Evolutionary conservation across 345 rosid genomes (phyloP).

Genomic region (Microcos paniculata): DNA sequence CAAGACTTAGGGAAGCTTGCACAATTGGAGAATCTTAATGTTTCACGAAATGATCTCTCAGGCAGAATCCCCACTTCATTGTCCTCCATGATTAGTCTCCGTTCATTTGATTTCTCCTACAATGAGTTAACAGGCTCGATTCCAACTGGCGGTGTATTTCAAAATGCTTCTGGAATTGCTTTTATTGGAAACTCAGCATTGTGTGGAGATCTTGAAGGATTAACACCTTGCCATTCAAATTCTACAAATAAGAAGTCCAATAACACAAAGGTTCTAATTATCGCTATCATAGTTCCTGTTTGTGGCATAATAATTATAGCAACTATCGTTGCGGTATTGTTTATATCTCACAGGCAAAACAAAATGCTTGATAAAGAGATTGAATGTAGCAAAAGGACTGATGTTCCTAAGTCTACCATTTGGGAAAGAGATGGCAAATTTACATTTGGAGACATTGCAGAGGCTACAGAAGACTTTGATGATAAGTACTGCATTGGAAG

Average conservation of each 20-base stretch:
- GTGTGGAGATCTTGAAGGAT: slow-evolving; percentile 46
- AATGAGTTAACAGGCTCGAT: slow-evolving; percentile 45
- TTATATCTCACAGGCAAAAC: neutral
- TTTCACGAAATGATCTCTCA: slow-evolving; percentile 53
- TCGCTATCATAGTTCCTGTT: slow-evolving; percentile 37
- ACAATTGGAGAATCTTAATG: slow-evolving; percentile 42
- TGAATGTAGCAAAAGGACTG: neutral
- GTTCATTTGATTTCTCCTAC: slow-evolving; percentile 47
- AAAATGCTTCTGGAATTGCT: slow-evolving; percentile 31
- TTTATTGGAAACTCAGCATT: slow-evolving; percentile 49
- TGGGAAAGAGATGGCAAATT: slow-evolving; percentile 51
- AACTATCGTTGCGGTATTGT: slow-evolving; percentile 2
- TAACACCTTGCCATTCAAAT: slow-evolving; percentile 34
- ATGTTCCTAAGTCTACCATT: slow-evolving; percentile 30
- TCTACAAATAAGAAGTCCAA: neutral
- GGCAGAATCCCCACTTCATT: slow-evolving; percentile 46
- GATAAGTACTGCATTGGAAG: slow-evolving; percentile 57
- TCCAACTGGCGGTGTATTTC: slow-evolving; percentile 40
- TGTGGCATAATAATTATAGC: slow-evolving; percentile 20
- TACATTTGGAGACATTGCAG: slow-evolving; percentile 51
- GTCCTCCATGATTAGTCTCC: slow-evolving; percentile 45
- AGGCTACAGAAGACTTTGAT: slow-evolving; percentile 50
- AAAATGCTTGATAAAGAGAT: slow-evolving; percentile 22
- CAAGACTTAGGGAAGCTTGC: slow-evolving; percentile 38
- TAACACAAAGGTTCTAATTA: neutral